Percentiles rank a stretch among this genome's conserved stretches.
Conservation (phyloP, 176 grass and related monocot genomes). For the Cenchrus purpureus region DNA sequence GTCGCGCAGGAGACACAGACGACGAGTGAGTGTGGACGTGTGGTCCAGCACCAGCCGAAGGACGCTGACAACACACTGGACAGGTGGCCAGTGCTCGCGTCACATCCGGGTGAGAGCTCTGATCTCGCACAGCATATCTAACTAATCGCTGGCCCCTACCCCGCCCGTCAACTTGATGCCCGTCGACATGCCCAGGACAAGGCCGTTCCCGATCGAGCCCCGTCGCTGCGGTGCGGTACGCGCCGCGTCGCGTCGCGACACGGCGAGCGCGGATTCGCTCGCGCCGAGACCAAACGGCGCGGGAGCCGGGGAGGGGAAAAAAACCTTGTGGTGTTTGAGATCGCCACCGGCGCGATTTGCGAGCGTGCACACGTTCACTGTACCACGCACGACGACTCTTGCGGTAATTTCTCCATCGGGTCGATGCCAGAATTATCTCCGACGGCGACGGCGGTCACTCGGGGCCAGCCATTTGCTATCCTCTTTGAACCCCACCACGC, state of each 20-base stretch:
- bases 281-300: not conserved
- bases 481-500: not conserved
- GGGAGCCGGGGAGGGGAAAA: too few relatives aligned
- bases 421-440: not conserved
- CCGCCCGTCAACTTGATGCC: not conserved
- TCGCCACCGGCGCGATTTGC: too few relatives aligned
- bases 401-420: conserved; percentile 14
- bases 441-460: not conserved
- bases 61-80: conserved; percentile 28
- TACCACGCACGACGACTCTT: not conserved
- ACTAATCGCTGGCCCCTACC: not conserved
- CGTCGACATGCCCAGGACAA: conserved; percentile 12
- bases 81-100: conserved; percentile 38
- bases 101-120: not conserved
- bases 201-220: not conserved
- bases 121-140: not conserved
- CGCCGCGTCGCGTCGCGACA: not conserved
- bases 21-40: not conserved
- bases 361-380: not conserved
- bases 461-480: not conserved
- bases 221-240: not conserved
- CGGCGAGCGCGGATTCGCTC: too few relatives aligned
- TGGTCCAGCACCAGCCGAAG: not conserved
- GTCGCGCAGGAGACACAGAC: not conserved
- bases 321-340: too few relatives aligned